phyloP scores from a whole-genome alignment of 2,329 filamentous ascomycete genomes.

The Hymenoscyphus repandus region DNA sequence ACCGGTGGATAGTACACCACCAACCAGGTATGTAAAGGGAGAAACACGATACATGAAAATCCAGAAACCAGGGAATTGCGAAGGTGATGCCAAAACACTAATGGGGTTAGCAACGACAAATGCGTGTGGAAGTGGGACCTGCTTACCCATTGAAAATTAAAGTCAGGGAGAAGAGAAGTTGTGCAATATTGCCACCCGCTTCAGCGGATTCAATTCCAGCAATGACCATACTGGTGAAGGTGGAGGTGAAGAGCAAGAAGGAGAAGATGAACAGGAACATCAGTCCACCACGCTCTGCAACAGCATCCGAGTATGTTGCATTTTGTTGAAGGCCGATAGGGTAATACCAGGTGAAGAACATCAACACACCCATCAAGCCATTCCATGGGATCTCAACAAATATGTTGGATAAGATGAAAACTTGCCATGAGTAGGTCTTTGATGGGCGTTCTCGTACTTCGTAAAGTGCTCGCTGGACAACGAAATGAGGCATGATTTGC shows the following conservation, averaged over 20 bases:
- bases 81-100: constrained; percentile 59
- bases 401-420: constrained; percentile 65
- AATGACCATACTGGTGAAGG: constrained; percentile 75
- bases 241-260: constrained; percentile 77
- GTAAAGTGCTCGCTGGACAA: constrained; percentile 49
- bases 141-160: constrained; percentile 59
- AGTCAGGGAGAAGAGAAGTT: constrained; percentile 66
- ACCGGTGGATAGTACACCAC: constrained; percentile 64
- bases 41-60: constrained; percentile 79
- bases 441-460: constrained; percentile 67
- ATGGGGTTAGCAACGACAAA: not conserved
- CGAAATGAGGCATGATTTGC: constrained; percentile 69
- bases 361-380: constrained; percentile 62
- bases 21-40: constrained; percentile 77
- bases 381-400: constrained; percentile 85
- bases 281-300: constrained; percentile 65
- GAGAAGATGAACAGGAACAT: constrained; percentile 72
- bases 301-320: constrained; percentile 54
- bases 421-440: constrained; percentile 71
- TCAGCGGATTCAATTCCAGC: constrained; percentile 71
- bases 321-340: constrained; percentile 73
- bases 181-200: constrained; percentile 69
- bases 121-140: constrained; percentile 32
- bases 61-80: constrained; percentile 67
- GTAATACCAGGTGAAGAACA: constrained; percentile 82